A percentile compares a stretch with the other conserved stretches of the same genome.
Evolutionary conservation across 768 basidiomycete species (phyloP).

Genomic region (Leccinellum albellum): DNA sequence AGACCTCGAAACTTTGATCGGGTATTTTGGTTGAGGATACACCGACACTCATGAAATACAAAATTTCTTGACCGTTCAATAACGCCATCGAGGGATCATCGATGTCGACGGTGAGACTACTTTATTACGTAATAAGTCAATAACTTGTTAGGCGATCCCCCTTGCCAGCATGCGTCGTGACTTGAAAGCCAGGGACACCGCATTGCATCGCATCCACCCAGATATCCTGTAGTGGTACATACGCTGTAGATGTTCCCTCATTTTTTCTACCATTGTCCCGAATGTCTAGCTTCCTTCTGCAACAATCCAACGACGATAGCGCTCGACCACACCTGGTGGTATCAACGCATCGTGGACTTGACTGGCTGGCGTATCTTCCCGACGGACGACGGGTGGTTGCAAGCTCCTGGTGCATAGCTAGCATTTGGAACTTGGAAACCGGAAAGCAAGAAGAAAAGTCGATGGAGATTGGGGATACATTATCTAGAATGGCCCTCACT

Average conservation of each 20-base stretch:
- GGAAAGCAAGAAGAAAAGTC: slow-evolving; percentile 1
- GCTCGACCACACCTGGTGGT: not conserved
- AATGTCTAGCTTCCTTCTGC: too few species aligned
- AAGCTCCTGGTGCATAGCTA: not conserved
- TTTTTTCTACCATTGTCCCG: too few species aligned
- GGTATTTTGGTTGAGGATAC: slow-evolving; percentile 8
- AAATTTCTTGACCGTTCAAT: slow-evolving; percentile 11
- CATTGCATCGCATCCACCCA: too few species aligned
- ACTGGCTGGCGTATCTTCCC: slow-evolving; percentile 1
- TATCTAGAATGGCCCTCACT: not conserved
- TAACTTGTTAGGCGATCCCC: too few species aligned
- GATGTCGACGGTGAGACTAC: not conserved
- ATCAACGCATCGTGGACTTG: not conserved
- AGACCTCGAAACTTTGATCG: slow-evolving; percentile 30
- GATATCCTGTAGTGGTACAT: too few species aligned
- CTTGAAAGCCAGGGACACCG: too few species aligned
- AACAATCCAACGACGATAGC: not conserved
- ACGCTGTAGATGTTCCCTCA: too few species aligned
- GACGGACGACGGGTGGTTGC: slow-evolving; percentile 4
- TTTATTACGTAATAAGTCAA: slow-evolving; percentile 7
- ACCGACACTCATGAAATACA: slow-evolving; percentile 30
- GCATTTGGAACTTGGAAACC: slow-evolving; percentile 3
- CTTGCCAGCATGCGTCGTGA: too few species aligned
- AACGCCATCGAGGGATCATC: slow-evolving; percentile 9
- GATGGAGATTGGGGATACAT: too few species aligned